Percentiles rank a stretch among this genome's conserved stretches.
phyloP scores from a whole-genome alignment of 1,284 basidiomycete genomes.

The Cutaneotrichosporon cutaneum region DNA sequence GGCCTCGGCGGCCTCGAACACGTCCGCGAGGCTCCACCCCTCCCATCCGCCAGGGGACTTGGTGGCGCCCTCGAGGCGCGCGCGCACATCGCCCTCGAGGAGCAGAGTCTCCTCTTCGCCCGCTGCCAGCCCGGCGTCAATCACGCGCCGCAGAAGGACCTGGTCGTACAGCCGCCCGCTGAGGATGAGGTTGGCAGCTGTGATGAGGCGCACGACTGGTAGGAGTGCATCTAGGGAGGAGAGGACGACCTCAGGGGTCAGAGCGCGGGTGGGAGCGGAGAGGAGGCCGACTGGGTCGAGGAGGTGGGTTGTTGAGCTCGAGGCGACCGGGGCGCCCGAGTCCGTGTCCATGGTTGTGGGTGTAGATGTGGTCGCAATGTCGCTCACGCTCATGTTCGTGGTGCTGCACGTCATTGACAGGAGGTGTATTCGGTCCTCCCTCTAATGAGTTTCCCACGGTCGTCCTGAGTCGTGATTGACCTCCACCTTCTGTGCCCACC shows the following conservation, averaged over 20 bases:
- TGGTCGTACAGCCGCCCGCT: slow-evolving; percentile 18
- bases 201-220: slow-evolving; percentile 13
- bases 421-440: neutral
- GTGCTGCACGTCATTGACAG: neutral
- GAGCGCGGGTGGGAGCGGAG: slow-evolving; percentile 5
- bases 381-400: neutral
- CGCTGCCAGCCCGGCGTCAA: slow-evolving; percentile 33
- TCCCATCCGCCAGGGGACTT: slow-evolving; percentile 8
- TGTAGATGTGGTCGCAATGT: neutral
- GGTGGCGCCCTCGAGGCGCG: slow-evolving; percentile 11
- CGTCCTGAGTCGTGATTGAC: no score
- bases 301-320: slow-evolving; percentile 14
- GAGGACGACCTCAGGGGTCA: slow-evolving; percentile 9
- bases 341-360: slow-evolving; percentile 7
- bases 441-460: neutral
- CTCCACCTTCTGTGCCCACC: no score
- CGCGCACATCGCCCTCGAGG: slow-evolving; percentile 23
- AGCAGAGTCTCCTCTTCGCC: slow-evolving; percentile 17
- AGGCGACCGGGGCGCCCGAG: slow-evolving; percentile 11
- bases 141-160: slow-evolving; percentile 33
- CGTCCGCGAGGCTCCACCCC: neutral
- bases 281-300: slow-evolving; percentile 14
- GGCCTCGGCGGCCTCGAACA: neutral
- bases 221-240: slow-evolving; percentile 14
- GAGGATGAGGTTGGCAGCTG: slow-evolving; percentile 26